Evolutionary conservation across 768 basidiomycete species (phyloP).

Genomic region (Chalciporus pseudorubinellus): DNA sequence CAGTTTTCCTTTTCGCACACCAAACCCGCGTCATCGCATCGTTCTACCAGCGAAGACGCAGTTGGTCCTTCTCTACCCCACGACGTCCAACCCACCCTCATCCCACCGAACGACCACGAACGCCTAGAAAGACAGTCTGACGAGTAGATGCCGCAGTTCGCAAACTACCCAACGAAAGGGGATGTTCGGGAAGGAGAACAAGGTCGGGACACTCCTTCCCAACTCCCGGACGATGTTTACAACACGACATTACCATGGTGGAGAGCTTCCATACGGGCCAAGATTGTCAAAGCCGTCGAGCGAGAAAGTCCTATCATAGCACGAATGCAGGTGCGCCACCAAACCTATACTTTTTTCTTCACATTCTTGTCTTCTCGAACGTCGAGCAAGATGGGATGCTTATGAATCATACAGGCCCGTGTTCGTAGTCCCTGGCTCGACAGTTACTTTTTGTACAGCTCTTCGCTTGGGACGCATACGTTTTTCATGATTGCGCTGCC

Average conservation of each 20-base stretch:
- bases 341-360: neutral
- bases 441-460: conserved; percentile 80
- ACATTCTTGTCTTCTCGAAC: conserved; percentile 9
- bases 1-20: too few relatives aligned
- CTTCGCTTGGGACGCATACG: conserved; percentile 78
- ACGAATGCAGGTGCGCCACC: conserved; percentile 55
- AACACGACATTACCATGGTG: conserved; percentile 60
- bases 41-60: too few relatives aligned
- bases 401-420: conserved; percentile 35
- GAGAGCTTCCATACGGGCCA: conserved; percentile 58
- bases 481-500: conserved; percentile 94
- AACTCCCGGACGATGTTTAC: conserved; percentile 52
- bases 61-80: too few relatives aligned
- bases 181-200: neutral
- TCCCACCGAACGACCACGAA: neutral
- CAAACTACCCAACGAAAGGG: neutral
- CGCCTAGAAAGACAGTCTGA: neutral
- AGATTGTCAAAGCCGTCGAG: conserved; percentile 50
- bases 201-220: conserved; percentile 10
- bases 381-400: neutral
- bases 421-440: conserved; percentile 71
- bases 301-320: conserved; percentile 63
- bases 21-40: too few relatives aligned
- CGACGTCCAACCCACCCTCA: neutral
- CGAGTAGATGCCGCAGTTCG: neutral